These are phyloP conservation scores for Phaseolus coccineus DNA, from an alignment of 331 rosid genomes.

Conservation along the genomic window DNA sequence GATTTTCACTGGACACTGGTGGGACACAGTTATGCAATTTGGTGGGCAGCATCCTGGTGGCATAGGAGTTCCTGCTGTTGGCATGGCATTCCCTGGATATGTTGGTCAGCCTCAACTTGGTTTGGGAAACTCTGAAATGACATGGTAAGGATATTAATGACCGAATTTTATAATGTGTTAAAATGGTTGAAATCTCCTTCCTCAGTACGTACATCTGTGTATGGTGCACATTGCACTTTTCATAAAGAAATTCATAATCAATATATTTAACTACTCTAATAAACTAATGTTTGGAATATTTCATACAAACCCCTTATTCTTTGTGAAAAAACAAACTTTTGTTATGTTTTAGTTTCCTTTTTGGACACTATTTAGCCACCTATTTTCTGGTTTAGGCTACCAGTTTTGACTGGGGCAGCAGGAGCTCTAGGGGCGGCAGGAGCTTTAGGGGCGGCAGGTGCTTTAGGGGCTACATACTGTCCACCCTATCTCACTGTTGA, in stretches of 20 bases:
- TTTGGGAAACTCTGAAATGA: constrained; percentile 91
- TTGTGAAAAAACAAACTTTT: not conserved
- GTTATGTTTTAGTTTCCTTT: constrained; percentile 3
- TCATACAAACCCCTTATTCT: not conserved
- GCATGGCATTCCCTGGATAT: constrained; percentile 99
- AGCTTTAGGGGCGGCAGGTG: constrained; percentile 47
- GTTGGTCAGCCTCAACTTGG: constrained; percentile 89
- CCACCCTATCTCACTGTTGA: constrained; percentile 88
- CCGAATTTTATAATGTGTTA: constrained; percentile 2
- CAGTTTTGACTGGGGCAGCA: constrained; percentile 95
- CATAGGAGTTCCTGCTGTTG: constrained; percentile 98
- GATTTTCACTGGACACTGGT: constrained; percentile 29
- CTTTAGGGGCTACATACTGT: constrained; percentile 79
- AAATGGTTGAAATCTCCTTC: constrained; percentile 9
- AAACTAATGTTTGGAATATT: not conserved
- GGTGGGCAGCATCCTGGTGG: constrained; percentile 99
- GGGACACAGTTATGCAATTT: constrained; percentile 88
- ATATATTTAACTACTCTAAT: not conserved
- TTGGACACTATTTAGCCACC: not conserved
- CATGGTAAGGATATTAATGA: constrained; percentile 64
- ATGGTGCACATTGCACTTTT: not conserved
- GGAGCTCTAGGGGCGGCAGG: constrained; percentile 96
- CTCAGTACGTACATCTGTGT: not conserved
- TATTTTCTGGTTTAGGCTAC: constrained; percentile 69
- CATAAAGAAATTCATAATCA: not conserved